Conservation (phyloP, 148 eudicot genomes). For the Limonium bicolor region DNA sequence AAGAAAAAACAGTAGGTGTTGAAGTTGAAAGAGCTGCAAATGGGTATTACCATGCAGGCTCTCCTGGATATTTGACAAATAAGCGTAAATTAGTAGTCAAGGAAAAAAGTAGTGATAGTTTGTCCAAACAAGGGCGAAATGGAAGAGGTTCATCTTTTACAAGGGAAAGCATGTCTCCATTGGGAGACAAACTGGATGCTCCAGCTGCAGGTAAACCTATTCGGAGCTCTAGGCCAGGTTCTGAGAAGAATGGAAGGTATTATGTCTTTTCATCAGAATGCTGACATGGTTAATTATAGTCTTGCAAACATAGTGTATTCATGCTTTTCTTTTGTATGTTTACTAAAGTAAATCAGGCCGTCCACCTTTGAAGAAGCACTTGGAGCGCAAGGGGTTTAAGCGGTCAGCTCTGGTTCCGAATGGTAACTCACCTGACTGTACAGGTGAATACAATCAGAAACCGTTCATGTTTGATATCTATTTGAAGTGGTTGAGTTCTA, state of each 20-base stretch:
- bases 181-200: slow-evolving; percentile 51
- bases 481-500: slow-evolving; percentile 66
- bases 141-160: slow-evolving; percentile 61
- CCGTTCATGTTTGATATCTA: not conserved
- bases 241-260: slow-evolving; percentile 85
- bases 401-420: slow-evolving; percentile 46
- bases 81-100: slow-evolving; percentile 45
- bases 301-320: no score
- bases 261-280: not conserved
- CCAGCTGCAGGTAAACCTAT: slow-evolving; percentile 40
- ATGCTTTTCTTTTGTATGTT: slow-evolving; percentile 3
- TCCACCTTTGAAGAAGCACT: slow-evolving; percentile 55
- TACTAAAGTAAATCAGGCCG: slow-evolving; percentile 81
- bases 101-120: slow-evolving; percentile 58
- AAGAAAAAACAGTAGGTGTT: slow-evolving; percentile 29
- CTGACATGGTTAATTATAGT: not conserved
- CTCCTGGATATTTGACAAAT: slow-evolving; percentile 32
- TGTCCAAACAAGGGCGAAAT: slow-evolving; percentile 60
- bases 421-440: no score
- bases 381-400: slow-evolving; percentile 67
- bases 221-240: slow-evolving; percentile 42
- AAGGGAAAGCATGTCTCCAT: slow-evolving; percentile 43
- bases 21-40: slow-evolving; percentile 42
- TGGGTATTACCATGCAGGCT: slow-evolving; percentile 31
- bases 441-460: no score